Conservation (phyloP, 805 yeast genomes). For the Lachancea kluyveri region DNA sequence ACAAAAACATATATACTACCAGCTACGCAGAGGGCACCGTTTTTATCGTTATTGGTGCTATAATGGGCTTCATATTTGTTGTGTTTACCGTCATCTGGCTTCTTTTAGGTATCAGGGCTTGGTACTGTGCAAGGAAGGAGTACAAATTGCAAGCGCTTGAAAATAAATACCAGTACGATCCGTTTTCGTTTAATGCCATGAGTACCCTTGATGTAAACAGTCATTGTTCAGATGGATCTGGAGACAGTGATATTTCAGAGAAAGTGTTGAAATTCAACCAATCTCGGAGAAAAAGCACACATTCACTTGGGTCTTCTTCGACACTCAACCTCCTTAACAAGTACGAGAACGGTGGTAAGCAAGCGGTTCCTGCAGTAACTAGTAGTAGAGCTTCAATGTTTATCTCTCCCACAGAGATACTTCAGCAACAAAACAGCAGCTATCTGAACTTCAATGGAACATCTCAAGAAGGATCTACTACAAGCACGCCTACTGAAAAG, state of each 20-base stretch:
- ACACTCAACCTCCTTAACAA: conserved; percentile 21
- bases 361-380: conserved; percentile 15
- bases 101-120: conserved; percentile 19
- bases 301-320: conserved; percentile 28
- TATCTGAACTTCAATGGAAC: conserved; percentile 4
- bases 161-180: conserved; percentile 16
- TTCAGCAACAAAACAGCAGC: conserved; percentile 20
- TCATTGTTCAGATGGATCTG: conserved; percentile 15
- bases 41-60: conserved; percentile 69
- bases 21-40: conserved; percentile 62
- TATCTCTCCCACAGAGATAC: conserved; percentile 45
- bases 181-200: conserved; percentile 11
- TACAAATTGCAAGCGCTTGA: conserved; percentile 16
- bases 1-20: conserved; percentile 50
- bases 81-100: conserved; percentile 20
- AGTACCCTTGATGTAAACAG: conserved; percentile 18
- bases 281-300: conserved; percentile 21
- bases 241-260: conserved; percentile 21
- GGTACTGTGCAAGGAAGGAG: conserved; percentile 26
- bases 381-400: conserved; percentile 39
- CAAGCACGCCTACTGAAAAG: conserved; percentile 13
- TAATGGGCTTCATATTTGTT: conserved; percentile 47
- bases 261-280: conserved; percentile 16
- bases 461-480: conserved; percentile 7
- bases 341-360: not conserved